phyloP scores from a whole-genome alignment of 805 yeast species.

The Dipodascus geniculatus region DNA sequence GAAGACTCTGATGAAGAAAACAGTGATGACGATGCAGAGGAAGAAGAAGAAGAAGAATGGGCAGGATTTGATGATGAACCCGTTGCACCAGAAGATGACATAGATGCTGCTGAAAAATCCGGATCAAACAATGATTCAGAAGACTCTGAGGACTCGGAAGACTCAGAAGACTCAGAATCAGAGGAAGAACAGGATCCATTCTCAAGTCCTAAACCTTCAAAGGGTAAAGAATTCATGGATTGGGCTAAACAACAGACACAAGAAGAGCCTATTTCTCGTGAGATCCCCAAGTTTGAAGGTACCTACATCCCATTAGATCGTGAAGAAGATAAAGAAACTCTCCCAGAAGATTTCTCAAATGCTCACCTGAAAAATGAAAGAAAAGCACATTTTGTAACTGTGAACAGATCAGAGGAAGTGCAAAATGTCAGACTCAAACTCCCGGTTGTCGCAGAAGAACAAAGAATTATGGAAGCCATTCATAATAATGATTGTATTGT shows the following conservation, averaged over 20 bases:
- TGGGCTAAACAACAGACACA: slow-evolving; percentile 80
- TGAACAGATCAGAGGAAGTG: slow-evolving; percentile 52
- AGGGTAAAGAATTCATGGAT: slow-evolving; percentile 59
- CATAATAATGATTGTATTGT: slow-evolving; percentile 85
- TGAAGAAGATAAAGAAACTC: slow-evolving; percentile 61
- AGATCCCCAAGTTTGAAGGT: slow-evolving; percentile 36
- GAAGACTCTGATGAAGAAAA: slow-evolving; percentile 8
- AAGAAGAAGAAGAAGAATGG: not conserved
- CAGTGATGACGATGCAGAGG: slow-evolving; percentile 16
- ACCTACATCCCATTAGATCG: slow-evolving; percentile 47
- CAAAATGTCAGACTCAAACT: slow-evolving; percentile 57
- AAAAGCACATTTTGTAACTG: slow-evolving; percentile 55
- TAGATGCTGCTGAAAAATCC: slow-evolving; percentile 3
- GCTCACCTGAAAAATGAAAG: slow-evolving; percentile 44
- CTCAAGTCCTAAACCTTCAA: slow-evolving; percentile 21
- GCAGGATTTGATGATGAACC: slow-evolving; percentile 4
- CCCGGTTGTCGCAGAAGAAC: slow-evolving; percentile 89
- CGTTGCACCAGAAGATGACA: slow-evolving; percentile 5
- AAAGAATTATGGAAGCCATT: slow-evolving; percentile 87
- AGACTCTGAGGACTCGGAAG: slow-evolving; percentile 16
- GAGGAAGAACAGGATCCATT: slow-evolving; percentile 6
- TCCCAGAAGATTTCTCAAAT: slow-evolving; percentile 48
- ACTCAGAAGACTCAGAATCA: slow-evolving; percentile 15
- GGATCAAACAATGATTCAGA: no score
- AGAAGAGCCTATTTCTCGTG: slow-evolving; percentile 49